Evolutionary conservation across 2,329 filamentous ascomycete genomes (phyloP).

Genomic region (Mariannaea elegans): DNA sequence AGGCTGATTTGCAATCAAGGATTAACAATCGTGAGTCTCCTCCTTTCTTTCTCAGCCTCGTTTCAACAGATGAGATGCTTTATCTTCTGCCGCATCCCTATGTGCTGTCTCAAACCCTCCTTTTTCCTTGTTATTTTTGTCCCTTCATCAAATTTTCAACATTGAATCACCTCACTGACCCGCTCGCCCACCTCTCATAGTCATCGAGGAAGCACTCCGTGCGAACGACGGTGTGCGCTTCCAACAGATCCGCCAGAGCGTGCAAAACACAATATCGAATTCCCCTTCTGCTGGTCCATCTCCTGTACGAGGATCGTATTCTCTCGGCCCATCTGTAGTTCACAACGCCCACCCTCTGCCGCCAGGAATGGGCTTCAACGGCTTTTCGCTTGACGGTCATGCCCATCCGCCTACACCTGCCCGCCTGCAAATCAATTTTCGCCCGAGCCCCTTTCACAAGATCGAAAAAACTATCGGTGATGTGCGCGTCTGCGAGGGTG

Average conservation of each 20-base stretch:
- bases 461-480: slow-evolving; percentile 71
- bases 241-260: slow-evolving; percentile 54
- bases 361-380: slow-evolving; percentile 32
- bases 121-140: not conserved
- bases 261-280: slow-evolving; percentile 47
- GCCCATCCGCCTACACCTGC: slow-evolving; percentile 27
- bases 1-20: slow-evolving; percentile 81
- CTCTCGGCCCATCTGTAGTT: slow-evolving; percentile 13
- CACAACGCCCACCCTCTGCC: slow-evolving; percentile 24
- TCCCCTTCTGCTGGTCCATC: slow-evolving; percentile 33
- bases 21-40: slow-evolving; percentile 77
- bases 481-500: slow-evolving; percentile 77
- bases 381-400: slow-evolving; percentile 16
- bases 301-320: slow-evolving; percentile 28
- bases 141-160: not conserved
- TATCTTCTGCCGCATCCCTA: not conserved
- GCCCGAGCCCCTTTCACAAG: slow-evolving; percentile 86
- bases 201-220: slow-evolving; percentile 52
- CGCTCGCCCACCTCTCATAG: slow-evolving; percentile 37
- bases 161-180: slow-evolving; percentile 10
- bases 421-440: slow-evolving; percentile 53
- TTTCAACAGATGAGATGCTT: not conserved
- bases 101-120: not conserved
- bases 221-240: slow-evolving; percentile 51
- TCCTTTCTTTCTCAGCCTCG: not conserved